Conservation (phyloP, 306 rosid genomes). For the Rubus idaeus region DNA sequence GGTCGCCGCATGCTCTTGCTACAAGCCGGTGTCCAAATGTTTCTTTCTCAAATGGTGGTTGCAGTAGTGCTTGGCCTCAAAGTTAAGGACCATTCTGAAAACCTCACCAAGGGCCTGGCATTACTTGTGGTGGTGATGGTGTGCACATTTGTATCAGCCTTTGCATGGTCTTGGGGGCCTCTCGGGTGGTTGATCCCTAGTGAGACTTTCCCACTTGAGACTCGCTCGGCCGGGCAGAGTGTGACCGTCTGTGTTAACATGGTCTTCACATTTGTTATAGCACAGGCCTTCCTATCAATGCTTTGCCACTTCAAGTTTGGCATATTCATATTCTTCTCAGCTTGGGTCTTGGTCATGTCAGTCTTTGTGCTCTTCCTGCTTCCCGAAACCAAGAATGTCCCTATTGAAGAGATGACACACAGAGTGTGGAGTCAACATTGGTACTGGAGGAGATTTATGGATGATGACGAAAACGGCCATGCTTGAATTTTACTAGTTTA, state of each 20-base stretch:
- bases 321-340: conserved; percentile 75
- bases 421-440: conserved; percentile 77
- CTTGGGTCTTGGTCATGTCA: conserved; percentile 66
- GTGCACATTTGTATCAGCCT: conserved; percentile 54
- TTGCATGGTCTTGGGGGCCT: conserved; percentile 95
- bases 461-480: conserved; percentile 10
- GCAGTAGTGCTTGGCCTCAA: conserved; percentile 52
- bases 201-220: conserved; percentile 72
- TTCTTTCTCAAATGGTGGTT: conserved; percentile 59
- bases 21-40: conserved; percentile 77
- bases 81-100: conserved; percentile 37
- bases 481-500: not conserved
- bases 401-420: conserved; percentile 78
- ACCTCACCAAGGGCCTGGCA: conserved; percentile 36
- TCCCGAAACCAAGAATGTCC: conserved; percentile 80
- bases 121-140: conserved; percentile 61
- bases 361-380: conserved; percentile 45
- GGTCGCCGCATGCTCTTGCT: conserved; percentile 58
- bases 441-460: conserved; percentile 70
- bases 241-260: conserved; percentile 58
- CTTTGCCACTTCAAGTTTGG: conserved; percentile 67
- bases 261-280: conserved; percentile 70
- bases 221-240: conserved; percentile 75
- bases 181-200: conserved; percentile 80
- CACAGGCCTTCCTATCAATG: conserved; percentile 78